These are phyloP conservation scores for Termitomyces sp. DNA, from an alignment of 768 basidiomycete genomes.

Conservation along the genomic window DNA sequence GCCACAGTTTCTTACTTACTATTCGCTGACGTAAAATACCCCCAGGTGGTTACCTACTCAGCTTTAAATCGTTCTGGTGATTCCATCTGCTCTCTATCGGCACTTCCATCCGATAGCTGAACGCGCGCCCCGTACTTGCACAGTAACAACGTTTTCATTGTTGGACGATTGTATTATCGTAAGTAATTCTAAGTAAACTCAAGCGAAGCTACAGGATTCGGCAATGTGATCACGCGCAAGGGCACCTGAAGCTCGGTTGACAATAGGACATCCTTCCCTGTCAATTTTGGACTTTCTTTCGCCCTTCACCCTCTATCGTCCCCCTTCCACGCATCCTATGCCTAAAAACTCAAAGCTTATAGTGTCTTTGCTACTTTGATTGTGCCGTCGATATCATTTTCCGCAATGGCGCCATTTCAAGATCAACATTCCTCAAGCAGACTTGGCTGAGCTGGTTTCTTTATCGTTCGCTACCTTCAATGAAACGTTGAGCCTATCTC, in stretches of 20 bases:
- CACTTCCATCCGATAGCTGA: background rate
- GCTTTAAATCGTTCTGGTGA: background rate
- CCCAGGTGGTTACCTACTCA: background rate
- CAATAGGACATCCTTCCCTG: slow-evolving; percentile 1
- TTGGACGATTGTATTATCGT: background rate
- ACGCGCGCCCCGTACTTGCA: background rate
- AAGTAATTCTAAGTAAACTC: background rate
- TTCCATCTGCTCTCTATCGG: background rate
- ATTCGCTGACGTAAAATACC: slow-evolving; percentile 5
- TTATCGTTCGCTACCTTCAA: background rate
- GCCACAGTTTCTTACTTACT: slow-evolving; percentile 1
- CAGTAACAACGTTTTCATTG: background rate
- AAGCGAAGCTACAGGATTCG: background rate
- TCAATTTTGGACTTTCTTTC: background rate
- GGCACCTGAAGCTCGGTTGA: background rate
- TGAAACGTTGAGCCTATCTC: background rate
- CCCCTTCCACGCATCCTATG: background rate
- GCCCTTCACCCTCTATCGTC: background rate
- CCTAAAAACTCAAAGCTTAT: slow-evolving; percentile 1
- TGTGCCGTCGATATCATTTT: background rate
- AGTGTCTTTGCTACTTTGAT: background rate
- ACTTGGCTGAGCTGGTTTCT: background rate
- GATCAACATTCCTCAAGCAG: background rate
- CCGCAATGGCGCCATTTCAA: slow-evolving; percentile 1
- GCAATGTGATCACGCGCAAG: background rate